Base-by-base conservation (phyloP, 2,329 filamentous ascomycete species). In the Fusarium anthophilum region DNA sequence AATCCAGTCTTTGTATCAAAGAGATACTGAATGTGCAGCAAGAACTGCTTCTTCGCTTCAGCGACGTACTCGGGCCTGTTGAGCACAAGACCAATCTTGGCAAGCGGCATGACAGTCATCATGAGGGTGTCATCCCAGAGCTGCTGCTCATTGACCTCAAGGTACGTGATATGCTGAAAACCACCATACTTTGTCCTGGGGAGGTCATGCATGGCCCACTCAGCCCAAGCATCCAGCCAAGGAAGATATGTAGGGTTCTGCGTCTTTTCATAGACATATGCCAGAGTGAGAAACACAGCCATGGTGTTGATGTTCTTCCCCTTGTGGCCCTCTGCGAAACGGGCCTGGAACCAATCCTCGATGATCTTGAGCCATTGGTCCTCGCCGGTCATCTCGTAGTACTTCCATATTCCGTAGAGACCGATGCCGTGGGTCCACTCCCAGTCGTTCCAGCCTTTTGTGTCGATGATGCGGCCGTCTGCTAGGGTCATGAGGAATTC, bases 241-340 rank as follows among this genome's bases (percentile, higher is more conserved):
- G 93, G 91, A 13, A 93, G 84, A 79, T 94, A 95, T 0, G 88
- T 90, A 72, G 87, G 85, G 77, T 94, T 91, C 14, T 87, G 83
- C 0, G 91, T 94, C 80, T 91, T 89, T 81, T 95, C 93, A 78
- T 95, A 95, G n/a, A 95, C 86, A 78, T 91, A 91, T 2, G 93
- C 93, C 2, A 95, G 86, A 0, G 93, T 94, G 26, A 95, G 84
- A 81, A 95, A 93, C 1, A 91, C 91, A 18, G 92, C 91, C 92
- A 95, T 94, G 22, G 93, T 95, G 84, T 94, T 95, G 86, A 94
- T 94, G 81, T 95, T 95, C 81, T 95, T 95, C 44, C 92, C 94
- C 8, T 93, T 95, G 76, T 88, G 91, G 26, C 92, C 92, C 63
- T 91, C 90, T 2, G 86, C 87, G 70, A 94, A 91, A 14, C 93